Percentiles rank a stretch among this genome's conserved stretches.
These are phyloP conservation scores for Neurospora sp. DNA, from an alignment of 495 filamentous ascomycete genomes.

Conservation along the genomic window DNA sequence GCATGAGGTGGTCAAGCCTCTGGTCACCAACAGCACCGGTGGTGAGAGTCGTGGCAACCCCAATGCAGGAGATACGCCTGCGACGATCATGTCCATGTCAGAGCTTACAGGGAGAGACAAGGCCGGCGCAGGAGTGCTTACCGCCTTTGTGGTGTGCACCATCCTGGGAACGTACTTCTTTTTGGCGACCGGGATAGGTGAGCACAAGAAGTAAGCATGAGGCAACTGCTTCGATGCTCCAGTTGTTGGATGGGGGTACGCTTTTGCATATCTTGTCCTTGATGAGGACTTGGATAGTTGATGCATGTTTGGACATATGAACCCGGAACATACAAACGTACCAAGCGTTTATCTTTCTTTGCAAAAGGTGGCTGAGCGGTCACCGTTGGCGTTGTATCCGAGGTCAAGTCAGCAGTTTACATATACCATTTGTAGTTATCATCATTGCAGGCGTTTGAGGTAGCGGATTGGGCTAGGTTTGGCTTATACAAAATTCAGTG, in stretches of 20 bases:
- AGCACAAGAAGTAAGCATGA: not conserved
- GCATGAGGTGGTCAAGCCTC: conserved; percentile 23
- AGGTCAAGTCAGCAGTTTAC: not conserved
- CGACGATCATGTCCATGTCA: conserved; percentile 1
- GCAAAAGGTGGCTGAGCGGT: not conserved
- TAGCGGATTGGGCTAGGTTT: not conserved
- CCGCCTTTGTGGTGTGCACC: conserved; percentile 29
- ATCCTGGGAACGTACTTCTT: conserved; percentile 11
- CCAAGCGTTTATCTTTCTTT: not conserved
- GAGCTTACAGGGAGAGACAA: conserved; percentile 40
- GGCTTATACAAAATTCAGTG: not conserved
- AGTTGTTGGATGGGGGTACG: not conserved
- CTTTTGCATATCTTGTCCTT: not conserved
- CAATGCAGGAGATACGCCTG: conserved; percentile 40
- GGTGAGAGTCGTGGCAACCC: conserved; percentile 69
- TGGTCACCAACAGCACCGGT: conserved; percentile 54
- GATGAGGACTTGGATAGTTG: not conserved
- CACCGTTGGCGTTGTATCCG: not conserved
- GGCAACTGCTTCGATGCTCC: not conserved
- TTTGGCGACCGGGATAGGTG: not conserved
- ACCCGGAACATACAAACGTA: not conserved
- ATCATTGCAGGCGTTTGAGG: not conserved
- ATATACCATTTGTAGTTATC: not conserved
- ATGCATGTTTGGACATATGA: not conserved
- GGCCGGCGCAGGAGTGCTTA: conserved; percentile 51